Evolutionary conservation across 768 basidiomycete genomes (phyloP), one percentile per base, ranked within the genome.

Genomic region (Dendrothele bispora): DNA sequence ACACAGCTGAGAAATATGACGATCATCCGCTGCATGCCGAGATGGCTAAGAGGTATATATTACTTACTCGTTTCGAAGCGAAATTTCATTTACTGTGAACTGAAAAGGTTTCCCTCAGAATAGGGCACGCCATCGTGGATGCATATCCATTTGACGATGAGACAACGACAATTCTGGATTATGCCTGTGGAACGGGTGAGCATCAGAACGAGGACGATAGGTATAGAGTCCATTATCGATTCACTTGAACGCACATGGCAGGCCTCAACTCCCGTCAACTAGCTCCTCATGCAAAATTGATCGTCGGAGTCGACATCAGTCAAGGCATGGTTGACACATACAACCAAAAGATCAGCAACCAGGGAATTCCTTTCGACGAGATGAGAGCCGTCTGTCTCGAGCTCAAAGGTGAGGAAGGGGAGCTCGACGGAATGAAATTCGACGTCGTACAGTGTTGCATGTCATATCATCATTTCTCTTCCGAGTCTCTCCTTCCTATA

Each of bases 401-500:
- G 12, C 35, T 32, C 20, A 12, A 43, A 20, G 24, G 27, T 10
- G 18, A 25, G 3, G 7, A 14, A 11, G 35, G 38, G 12, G 26
- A 18, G n/a, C n/a, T n/a, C n/a, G n/a, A n/a, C n/a, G n/a, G n/a
- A n/a, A n/a, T n/a, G n/a, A n/a, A n/a, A n/a, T n/a, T n/a, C n/a
- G n/a, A n/a, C n/a, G n/a, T n/a, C n/a, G n/a, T n/a, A n/a, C n/a
- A n/a, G n/a, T n/a, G n/a, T n/a, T n/a, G n/a, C n/a, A n/a, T n/a
- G n/a, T n/a, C n/a, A n/a, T 87, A 83, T 56, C 85, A 87, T 52
- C 85, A 87, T 59, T 72, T 87, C 45, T 44, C 63, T 5, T 74
- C 74, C 22, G 73, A 82, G 54, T 63, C 68, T 7, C 61, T 64
- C 10, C n/a, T n/a, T n/a, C n/a, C n/a, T n/a, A 71, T 70, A 32